A percentile compares a stretch with the other conserved stretches of the same genome.
phyloP scores from a whole-genome alignment of 306 rosid species.

The Lablab purpureus region DNA sequence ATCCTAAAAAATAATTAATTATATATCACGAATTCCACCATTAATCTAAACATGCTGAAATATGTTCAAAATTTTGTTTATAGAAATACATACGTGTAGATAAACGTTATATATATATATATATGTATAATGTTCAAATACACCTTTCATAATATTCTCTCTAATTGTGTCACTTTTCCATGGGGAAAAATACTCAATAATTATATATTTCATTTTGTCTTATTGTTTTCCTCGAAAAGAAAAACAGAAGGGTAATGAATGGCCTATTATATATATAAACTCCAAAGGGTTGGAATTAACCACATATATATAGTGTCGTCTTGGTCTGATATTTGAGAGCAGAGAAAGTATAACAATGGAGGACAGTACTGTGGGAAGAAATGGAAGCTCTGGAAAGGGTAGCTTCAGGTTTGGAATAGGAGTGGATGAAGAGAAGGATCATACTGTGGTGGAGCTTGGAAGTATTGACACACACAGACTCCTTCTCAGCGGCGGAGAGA shows the following conservation, averaged over 20 bases:
- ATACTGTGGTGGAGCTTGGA: conserved; percentile 50
- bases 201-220: background rate
- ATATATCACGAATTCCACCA: no score
- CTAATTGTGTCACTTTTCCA: background rate
- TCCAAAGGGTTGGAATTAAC: background rate
- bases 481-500: conserved; percentile 32
- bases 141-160: background rate
- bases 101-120: no score
- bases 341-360: background rate
- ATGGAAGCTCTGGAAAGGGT: conserved; percentile 42
- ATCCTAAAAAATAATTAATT: no score
- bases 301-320: background rate
- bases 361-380: background rate
- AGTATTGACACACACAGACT: conserved; percentile 52
- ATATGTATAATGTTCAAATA: background rate
- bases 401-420: conserved; percentile 48
- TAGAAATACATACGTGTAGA: no score
- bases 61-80: no score
- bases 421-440: conserved; percentile 14
- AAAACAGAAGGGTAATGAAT: background rate
- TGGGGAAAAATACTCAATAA: background rate
- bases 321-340: background rate
- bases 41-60: no score
- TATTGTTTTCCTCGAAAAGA: background rate
- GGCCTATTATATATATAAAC: background rate